Evolutionary conservation across 2,329 filamentous ascomycete species (phyloP), one percentile per base, ranked within the genome.

Genomic region (Cordyceps militaris): DNA sequence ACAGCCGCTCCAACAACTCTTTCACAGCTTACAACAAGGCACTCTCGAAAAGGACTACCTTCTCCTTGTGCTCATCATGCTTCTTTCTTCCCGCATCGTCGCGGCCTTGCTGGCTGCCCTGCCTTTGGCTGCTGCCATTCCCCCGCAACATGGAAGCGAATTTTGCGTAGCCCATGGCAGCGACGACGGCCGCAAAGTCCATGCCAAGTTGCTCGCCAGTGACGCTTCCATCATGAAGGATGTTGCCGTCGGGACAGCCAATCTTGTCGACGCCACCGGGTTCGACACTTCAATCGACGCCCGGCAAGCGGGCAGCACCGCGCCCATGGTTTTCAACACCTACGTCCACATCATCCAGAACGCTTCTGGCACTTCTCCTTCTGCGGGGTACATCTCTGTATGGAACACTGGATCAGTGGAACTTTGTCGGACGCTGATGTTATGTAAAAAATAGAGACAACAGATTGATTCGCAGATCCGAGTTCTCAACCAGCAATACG

Each of bases 311-410:
- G 21, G 19, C 21, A 43, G 19, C 19, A 24, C 40, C 19, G 34
- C 34, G 34, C 19, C 40, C 10, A 54, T 54, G 40, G 42, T 19
- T 19, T 54, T 54, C 9, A 44, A 46, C 9, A 54, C 51, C 28
- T 54, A 54, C 42, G 42, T 54, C 9, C 51, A 54, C 30, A 54
- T 54, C 28, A 36, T 54, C 10, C 40, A 54, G 16, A 44, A 19
- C 10, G 51, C 51, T 28, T 3, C 51, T 16, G 28, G 51, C 10
- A 54, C 40, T 9, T 54, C 51, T 34, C 3, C 19, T 34, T 14
- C 40, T 11, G 36, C 2, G 9, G 51, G 51, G 4, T 54, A 54
- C 19, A 34, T 54, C 6, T 34, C 28, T n/a, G 40, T 54, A 43
- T 14, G 21, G 4, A 16, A n/a, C 24, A 2, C 16, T 26, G 1